Evolutionary conservation across 208 protist species (phyloP).

Genomic region (Trypanosoma platydactyli): DNA sequence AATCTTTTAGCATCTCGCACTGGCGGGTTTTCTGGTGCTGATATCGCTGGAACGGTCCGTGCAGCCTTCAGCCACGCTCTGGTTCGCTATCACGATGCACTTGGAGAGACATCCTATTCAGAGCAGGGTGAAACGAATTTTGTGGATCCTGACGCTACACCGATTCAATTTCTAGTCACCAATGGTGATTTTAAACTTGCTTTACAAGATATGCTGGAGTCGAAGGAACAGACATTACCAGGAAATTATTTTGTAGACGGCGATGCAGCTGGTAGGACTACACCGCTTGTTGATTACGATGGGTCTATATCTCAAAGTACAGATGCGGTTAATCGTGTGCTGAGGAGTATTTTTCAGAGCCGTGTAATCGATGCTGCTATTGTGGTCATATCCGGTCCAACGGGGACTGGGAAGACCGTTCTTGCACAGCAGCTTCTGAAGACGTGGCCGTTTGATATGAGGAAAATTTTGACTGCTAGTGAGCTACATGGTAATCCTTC

Average conservation of each 20-base stretch:
- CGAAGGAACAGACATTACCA: slow-evolving; percentile 6
- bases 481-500: neutral
- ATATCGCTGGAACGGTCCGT: slow-evolving; percentile 89
- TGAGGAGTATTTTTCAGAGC: slow-evolving; percentile 42
- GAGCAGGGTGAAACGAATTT: neutral
- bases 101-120: neutral
- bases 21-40: slow-evolving; percentile 97
- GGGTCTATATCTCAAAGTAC: slow-evolving; percentile 40
- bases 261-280: neutral
- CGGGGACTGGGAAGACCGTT: slow-evolving; percentile 66
- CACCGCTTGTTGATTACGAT: slow-evolving; percentile 47
- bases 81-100: slow-evolving; percentile 49
- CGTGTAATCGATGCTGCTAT: slow-evolving; percentile 34
- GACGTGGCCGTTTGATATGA: slow-evolving; percentile 6
- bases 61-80: slow-evolving; percentile 83
- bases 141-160: neutral
- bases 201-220: slow-evolving; percentile 16
- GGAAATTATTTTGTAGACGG: neutral
- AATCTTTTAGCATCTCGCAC: slow-evolving; percentile 89
- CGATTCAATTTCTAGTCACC: slow-evolving; percentile 15
- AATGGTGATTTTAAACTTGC: slow-evolving; percentile 27
- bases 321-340: slow-evolving; percentile 21
- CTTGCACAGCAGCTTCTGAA: slow-evolving; percentile 45
- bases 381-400: slow-evolving; percentile 51
- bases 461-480: slow-evolving; percentile 1